A percentile compares a stretch with the other conserved stretches of the same genome.
These are phyloP conservation scores for Botryotinia globosa DNA, from an alignment of 2,329 filamentous ascomycete species.

Conservation along the genomic window DNA sequence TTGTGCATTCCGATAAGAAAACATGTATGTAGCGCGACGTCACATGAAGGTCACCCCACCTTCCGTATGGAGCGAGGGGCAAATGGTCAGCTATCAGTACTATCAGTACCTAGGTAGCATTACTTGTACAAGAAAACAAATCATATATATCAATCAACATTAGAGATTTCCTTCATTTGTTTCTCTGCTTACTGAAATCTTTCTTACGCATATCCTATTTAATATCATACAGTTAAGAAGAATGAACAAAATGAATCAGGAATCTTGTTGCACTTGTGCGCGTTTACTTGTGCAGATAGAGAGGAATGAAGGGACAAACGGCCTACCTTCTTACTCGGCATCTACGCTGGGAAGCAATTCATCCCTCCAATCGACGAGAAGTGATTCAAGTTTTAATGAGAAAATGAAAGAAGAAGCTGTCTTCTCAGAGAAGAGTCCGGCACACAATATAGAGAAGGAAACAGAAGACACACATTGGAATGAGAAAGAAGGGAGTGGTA, in stretches of 20 bases:
- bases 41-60: not conserved
- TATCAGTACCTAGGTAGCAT: not conserved
- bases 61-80: slow-evolving; percentile 5
- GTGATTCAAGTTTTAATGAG: not conserved
- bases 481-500: not conserved
- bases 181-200: not conserved
- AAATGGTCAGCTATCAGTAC: not conserved
- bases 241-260: not conserved
- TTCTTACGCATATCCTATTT: not conserved
- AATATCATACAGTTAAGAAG: not conserved
- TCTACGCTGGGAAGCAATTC: not conserved
- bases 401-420: not conserved
- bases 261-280: slow-evolving; percentile 10
- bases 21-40: not conserved
- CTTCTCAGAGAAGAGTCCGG: not conserved
- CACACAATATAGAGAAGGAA: not conserved
- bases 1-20: slow-evolving; percentile 5
- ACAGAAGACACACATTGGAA: not conserved
- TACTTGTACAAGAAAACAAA: not conserved
- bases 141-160: not conserved
- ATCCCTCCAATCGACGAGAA: not conserved
- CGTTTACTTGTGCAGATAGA: slow-evolving; percentile 1
- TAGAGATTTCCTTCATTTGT: not conserved
- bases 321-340: not conserved
- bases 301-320: not conserved